Base-by-base conservation (phyloP, 2,329 filamentous ascomycete species). In the Xylariaceae sp. region DNA sequence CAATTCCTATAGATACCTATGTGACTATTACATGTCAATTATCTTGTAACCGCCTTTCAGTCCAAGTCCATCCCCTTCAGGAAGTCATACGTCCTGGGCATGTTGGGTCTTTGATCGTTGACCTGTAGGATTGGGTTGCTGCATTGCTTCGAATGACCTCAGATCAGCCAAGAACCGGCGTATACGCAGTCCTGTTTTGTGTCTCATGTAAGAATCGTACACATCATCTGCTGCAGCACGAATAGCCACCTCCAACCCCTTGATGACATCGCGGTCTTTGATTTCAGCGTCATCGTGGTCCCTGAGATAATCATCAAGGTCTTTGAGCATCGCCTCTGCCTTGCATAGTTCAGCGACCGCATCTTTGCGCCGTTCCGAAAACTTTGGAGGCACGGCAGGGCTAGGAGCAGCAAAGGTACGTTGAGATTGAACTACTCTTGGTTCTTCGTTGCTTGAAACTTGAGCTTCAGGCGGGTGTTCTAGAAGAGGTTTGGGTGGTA, bases 161-260 rank as follows among this genome's bases (percentile, higher is more conserved):
- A 82, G 55, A 53, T 79, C 76, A 4, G 75, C 75, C 14, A 82
- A 58, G 49, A 82, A 79, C 6, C 70, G 71, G 25, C 79, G 70
- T 37, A 81, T 70, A 12, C 74, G 65, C 20, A 78, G 56, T 0
- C 79, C 79, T 0, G 76, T 80, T 49, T 71, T 69, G 19, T 71
- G 63, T 22, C 69, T 65, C 43, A 82, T 73, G 58, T 73, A 73
- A 0, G 68, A 67, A 55, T 82, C 76, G 2, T 80, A 69, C 27
- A 71, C 64, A 44, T 76, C 71, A 44, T 81, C 73, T 40, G 76
- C 79, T 4, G 77, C 77, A 10, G 78, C 79, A 5, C 73, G 74
- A 22, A 75, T 71, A 5, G 76, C 77, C 32, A 81, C 70, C 48
- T 76, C 74, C 10, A 82, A 62, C 0, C 78, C 79, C 40, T 71